Evolutionary conservation across 768 basidiomycete species (phyloP).

Genomic region (Lactarius sp.): DNA sequence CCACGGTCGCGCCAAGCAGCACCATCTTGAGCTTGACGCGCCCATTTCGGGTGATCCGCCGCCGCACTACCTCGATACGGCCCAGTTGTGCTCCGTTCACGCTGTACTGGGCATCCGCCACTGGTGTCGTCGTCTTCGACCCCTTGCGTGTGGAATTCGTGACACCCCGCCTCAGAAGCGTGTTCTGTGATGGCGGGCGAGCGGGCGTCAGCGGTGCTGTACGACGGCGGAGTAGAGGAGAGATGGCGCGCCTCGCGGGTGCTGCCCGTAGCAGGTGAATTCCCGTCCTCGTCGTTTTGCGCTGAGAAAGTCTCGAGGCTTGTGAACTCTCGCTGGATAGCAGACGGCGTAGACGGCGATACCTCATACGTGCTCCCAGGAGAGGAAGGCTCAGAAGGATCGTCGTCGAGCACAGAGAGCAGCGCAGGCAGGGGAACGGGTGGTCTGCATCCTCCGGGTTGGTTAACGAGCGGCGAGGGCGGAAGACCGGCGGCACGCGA

Average conservation of each 20-base stretch:
- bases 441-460: neutral
- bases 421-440: neutral
- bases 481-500: neutral
- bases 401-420: slow-evolving; percentile 11
- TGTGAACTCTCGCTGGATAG: slow-evolving; percentile 17
- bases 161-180: slow-evolving; percentile 5
- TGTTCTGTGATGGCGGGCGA: slow-evolving; percentile 15
- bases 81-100: slow-evolving; percentile 21
- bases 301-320: slow-evolving; percentile 14
- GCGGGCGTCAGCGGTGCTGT: slow-evolving; percentile 5
- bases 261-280: neutral
- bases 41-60: slow-evolving; percentile 25
- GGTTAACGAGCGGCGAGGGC: slow-evolving; percentile 1
- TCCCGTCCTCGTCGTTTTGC: neutral
- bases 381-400: slow-evolving; percentile 12
- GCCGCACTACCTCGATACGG: slow-evolving; percentile 19
- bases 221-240: slow-evolving; percentile 9
- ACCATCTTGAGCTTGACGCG: slow-evolving; percentile 26
- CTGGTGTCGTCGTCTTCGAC: neutral
- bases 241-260: slow-evolving; percentile 22
- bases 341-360: neutral
- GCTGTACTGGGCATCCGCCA: neutral
- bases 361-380: slow-evolving; percentile 21
- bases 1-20: slow-evolving; percentile 21
- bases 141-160: neutral